phyloP scores from a whole-genome alignment of 2,329 filamentous ascomycete genomes.

The Acephala macrosclerotiorum region DNA sequence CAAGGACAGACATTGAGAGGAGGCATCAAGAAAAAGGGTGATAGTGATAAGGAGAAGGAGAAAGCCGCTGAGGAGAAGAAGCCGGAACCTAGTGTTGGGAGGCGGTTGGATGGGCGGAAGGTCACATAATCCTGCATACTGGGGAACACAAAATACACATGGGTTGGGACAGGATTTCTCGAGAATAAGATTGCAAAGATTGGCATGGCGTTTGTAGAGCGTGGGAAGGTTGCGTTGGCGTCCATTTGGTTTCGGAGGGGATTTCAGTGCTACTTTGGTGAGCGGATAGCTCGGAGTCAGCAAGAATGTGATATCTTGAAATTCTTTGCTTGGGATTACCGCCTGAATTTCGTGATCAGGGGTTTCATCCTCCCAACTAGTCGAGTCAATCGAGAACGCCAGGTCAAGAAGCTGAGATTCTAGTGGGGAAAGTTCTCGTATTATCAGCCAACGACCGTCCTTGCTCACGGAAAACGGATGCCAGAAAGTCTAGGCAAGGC shows the following conservation, averaged over 20 bases:
- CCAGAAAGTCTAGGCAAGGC: background rate
- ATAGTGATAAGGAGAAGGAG: conserved; percentile 31
- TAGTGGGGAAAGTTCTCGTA: too few species aligned
- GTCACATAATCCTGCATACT: conserved; percentile 9
- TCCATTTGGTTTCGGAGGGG: background rate
- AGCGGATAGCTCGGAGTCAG: background rate
- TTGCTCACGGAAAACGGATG: too few species aligned
- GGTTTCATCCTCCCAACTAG: too few species aligned
- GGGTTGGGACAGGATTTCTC: background rate
- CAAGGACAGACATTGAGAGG: conserved; percentile 81
- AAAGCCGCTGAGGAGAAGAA: conserved; percentile 36
- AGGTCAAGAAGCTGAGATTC: too few species aligned
- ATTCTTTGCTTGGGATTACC: background rate
- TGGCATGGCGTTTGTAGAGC: conserved; percentile 10
- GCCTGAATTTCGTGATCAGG: too few species aligned
- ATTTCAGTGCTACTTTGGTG: background rate
- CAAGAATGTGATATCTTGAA: background rate
- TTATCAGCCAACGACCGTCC: too few species aligned
- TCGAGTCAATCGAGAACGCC: too few species aligned
- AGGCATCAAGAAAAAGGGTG: conserved; percentile 72
- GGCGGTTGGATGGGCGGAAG: conserved; percentile 36
- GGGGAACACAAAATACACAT: background rate
- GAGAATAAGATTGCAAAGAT: background rate
- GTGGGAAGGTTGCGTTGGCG: background rate
- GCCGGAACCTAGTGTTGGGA: conserved; percentile 31